Base-by-base conservation (phyloP, 805 yeast genomes). In the Ogataea saltuana region DNA sequence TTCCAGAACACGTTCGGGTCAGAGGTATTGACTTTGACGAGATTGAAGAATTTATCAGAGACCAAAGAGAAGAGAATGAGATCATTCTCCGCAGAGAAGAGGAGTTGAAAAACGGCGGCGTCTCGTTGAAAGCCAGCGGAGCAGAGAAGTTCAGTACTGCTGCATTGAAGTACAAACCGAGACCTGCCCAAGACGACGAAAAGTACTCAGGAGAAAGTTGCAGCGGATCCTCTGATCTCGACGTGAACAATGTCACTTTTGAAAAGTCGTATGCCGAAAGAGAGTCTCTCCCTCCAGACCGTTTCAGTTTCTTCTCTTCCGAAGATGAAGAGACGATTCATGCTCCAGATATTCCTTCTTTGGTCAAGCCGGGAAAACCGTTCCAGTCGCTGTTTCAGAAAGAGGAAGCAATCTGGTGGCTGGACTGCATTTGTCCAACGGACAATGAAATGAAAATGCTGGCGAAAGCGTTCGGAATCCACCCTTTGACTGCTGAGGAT, bases 401-500 rank as follows among this genome's bases (percentile, higher is more conserved):
- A 34, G 83, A 83, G 15, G 81, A 83, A 44, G 84, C 89, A 2
- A 81, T 89, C 5, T 90, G 98, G 98, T 91, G 97, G 97, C 70
- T 93, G 33, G 97, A 93, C 63, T 89, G 97, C 61, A 72, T 81
- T 31, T 85, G 96, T 59, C 98, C 99, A 5, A 88, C 97, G 0
- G 98, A 91, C 60, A 81, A 82, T 16, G 99, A 93, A 67, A 88
- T 93, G 96, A 85, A 85, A 60, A 82, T 87, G 55, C 64, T 93
- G 30, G 84, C 97, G 8, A 90, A 90, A 57, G 93, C 97, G 0
- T 91, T 91, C 65, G 96, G 97, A 8, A 88, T 91, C 67, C 99
- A 91, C 71, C 99, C 99, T 22, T 81, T 91, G 72, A 91, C 99
- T 0, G 89, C 97, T 1, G 99, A 91, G 69, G 99, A 91, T 81